A percentile compares a stretch with the other conserved stretches of the same genome.
Conservation (phyloP, 768 basidiomycete species). For the button mushroom (Agaricus bisporus) region DNA sequence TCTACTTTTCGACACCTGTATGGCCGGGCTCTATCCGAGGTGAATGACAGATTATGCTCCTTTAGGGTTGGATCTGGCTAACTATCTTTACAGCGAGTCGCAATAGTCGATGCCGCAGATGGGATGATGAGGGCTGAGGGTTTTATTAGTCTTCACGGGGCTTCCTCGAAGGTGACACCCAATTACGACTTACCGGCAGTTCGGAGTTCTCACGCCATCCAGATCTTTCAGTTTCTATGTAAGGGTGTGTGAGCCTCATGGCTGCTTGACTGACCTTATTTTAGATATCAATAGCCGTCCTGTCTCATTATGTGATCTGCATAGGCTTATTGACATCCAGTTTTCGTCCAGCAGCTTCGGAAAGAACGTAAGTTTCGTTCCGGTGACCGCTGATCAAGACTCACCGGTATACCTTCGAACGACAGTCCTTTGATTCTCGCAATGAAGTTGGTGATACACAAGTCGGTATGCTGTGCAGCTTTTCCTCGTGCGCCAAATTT, state of each 20-base stretch:
- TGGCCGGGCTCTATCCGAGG: constrained; percentile 69
- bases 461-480: constrained; percentile 27
- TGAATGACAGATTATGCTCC: constrained; percentile 22
- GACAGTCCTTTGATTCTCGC: constrained; percentile 42
- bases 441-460: constrained; percentile 58
- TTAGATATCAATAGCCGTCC: constrained; percentile 79
- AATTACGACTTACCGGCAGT: constrained; percentile 5
- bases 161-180: constrained; percentile 57
- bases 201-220: constrained; percentile 12
- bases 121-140: constrained; percentile 60
- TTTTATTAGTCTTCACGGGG: constrained; percentile 79
- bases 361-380: constrained; percentile 50
- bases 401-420: background rate
- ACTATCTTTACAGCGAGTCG: constrained; percentile 47
- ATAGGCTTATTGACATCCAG: constrained; percentile 55
- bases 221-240: constrained; percentile 92
- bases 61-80: background rate
- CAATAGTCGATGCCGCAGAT: constrained; percentile 48
- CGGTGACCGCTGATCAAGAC: background rate
- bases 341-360: constrained; percentile 69
- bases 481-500: background rate
- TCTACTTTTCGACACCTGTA: constrained; percentile 67
- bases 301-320: constrained; percentile 58
- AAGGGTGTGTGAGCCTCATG: constrained; percentile 20
- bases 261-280: constrained; percentile 1